Conservation (phyloP, 306 rosid species). For the Leucaena leucocephala region DNA sequence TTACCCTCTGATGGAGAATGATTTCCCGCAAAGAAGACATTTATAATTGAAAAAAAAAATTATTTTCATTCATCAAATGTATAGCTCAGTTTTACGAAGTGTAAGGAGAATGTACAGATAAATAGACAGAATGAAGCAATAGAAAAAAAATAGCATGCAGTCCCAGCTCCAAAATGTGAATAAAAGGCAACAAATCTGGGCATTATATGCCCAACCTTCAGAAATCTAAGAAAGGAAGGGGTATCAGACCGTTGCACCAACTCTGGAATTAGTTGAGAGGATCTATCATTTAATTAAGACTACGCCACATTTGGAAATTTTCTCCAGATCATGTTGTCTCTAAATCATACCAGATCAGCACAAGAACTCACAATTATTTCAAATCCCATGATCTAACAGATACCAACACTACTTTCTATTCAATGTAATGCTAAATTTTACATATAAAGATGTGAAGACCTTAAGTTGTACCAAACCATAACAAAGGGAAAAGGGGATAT, state of each 20-base stretch:
- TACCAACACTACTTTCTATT: not conserved
- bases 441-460: not conserved
- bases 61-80: not conserved
- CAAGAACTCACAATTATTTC: not conserved
- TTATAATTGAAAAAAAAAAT: no score
- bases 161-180: not conserved
- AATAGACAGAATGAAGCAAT: not conserved
- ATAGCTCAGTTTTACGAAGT: not conserved
- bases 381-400: not conserved
- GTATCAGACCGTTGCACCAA: not conserved
- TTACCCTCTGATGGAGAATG: not conserved
- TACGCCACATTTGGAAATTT: no score
- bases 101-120: not conserved
- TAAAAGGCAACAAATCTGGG: no score
- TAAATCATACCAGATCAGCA: not conserved
- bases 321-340: not conserved
- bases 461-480: not conserved
- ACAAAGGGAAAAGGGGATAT: slow-evolving; percentile 8
- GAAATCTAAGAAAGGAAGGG: no score
- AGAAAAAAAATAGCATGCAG: not conserved
- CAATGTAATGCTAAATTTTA: not conserved
- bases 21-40: not conserved
- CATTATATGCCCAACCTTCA: no score
- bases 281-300: not conserved
- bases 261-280: not conserved